Conservation (phyloP, 345 rosid species). For the Dovyalis caffra region DNA sequence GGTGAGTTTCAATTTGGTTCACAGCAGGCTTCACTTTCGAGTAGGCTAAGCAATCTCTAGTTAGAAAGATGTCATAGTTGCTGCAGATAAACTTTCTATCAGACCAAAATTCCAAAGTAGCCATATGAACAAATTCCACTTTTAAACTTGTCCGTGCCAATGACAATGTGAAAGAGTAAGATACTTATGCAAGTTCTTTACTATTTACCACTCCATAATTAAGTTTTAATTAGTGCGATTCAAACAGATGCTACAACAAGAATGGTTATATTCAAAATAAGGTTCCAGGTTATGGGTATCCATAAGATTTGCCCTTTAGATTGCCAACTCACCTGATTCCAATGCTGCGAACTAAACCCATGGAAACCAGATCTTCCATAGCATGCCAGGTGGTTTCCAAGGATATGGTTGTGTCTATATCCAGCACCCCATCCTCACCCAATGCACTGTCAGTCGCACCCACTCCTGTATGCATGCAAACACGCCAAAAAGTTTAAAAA, state of each 20-base stretch:
- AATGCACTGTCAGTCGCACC: conserved; percentile 73
- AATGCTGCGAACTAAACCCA: conserved; percentile 86
- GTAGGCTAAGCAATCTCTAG: conserved; percentile 90
- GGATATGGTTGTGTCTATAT: conserved; percentile 73
- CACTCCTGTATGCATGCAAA: conserved; percentile 46
- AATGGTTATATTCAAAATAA: background rate
- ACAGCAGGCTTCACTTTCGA: conserved; percentile 96
- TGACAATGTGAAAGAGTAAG: background rate
- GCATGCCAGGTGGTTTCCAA: conserved; percentile 86
- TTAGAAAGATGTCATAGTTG: conserved; percentile 79
- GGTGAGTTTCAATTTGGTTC: conserved; percentile 90
- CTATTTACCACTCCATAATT: background rate
- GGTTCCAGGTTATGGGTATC: background rate
- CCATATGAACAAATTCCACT: background rate
- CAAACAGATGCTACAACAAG: background rate
- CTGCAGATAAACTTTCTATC: conserved; percentile 39
- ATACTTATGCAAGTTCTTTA: background rate
- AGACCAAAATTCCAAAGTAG: conserved; percentile 4
- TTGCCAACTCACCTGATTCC: conserved; percentile 57
- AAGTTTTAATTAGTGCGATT: background rate
- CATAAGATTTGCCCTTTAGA: background rate
- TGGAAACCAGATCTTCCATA: conserved; percentile 85
- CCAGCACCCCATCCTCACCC: conserved; percentile 74
- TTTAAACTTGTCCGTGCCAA: background rate
- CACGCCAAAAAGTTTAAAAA: background rate